Evolutionary conservation across 768 basidiomycete genomes (phyloP), one percentile per base, ranked within the genome.

Genomic region (Cubamyces lactineus): DNA sequence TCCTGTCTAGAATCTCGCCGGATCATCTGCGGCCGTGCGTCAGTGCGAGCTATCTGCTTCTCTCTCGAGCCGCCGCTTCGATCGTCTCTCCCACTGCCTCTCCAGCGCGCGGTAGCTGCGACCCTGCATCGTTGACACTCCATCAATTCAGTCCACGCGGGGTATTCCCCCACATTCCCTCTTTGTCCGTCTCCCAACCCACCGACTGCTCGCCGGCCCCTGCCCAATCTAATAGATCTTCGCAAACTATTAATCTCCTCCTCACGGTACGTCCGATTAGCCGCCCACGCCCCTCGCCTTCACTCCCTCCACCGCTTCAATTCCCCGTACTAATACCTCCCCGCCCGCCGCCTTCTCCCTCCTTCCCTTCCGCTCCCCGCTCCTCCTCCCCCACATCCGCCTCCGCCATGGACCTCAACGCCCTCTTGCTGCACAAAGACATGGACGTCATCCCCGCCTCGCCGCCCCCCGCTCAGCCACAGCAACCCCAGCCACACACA

Each of bases 361-460:
- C 42, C 55, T 51, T 61, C 57, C 64, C 54, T 45, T 57, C 57
- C 28, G 21, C 40, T 61, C 46, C 19, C 50, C 63, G 48, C 45
- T 53, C 54, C 39, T n/a, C 28, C 63, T 49, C 60, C 46, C 19
- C 51, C 63, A 13, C 53, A 42, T 53, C 43, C 48, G 26, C 50
- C 5, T 11, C 4, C 61, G 39, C 60, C 53, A 66, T 68, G 64
- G 63, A 64, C 62, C 61, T 61, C 64, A 43, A 58, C 59, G 23
- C 56, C 34, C 30, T 65, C 64, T 26, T 60, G 6, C 48, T 56
- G 19, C 58, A 59, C 55, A 53, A 47, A 53, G 65, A 59, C 53
- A 70, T 68, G 67, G 67, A 70, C 47, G 57, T 51, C 59, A 40
- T 65, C 52, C 53, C 62, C 48, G 42, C 66, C 64, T 48, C 57